phyloP scores from a whole-genome alignment of 164 flowering plant genomes.

The Tetrastigma voinierianum region DNA sequence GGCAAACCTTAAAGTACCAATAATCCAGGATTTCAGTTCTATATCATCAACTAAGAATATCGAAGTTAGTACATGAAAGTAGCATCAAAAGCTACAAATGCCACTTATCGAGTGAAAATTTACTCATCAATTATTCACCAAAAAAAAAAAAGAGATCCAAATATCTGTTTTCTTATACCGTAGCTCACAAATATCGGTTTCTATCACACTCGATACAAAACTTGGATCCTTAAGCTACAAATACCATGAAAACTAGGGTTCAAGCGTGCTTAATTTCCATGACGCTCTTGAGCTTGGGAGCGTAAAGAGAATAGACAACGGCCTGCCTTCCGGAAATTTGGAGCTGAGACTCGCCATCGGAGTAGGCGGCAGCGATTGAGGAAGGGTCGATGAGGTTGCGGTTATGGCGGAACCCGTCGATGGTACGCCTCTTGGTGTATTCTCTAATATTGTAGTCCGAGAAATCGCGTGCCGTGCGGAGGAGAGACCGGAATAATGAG shows the following conservation, averaged over 20 bases:
- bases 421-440: conserved; percentile 63
- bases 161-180: background rate
- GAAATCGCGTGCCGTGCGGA: conserved; percentile 58
- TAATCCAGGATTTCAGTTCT: no score
- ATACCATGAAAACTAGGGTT: background rate
- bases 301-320: conserved; percentile 60
- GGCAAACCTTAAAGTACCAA: no score
- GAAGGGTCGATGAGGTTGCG: conserved; percentile 44
- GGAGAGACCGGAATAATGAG: conserved; percentile 46
- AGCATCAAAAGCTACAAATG: no score
- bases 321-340: conserved; percentile 62
- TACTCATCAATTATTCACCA: background rate
- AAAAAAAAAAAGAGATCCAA: background rate
- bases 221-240: no score
- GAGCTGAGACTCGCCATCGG: conserved; percentile 65
- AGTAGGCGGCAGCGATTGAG: conserved; percentile 41
- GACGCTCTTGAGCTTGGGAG: conserved; percentile 58
- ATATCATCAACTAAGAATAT: no score
- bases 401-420: conserved; percentile 64
- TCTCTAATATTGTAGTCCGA: conserved; percentile 82
- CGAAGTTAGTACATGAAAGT: no score
- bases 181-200: no score
- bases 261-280: conserved; percentile 47
- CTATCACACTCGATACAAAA: no score
- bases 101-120: no score